Evolutionary conservation across 257 asterid species (phyloP).

Genomic region (Capsicum pubescens): DNA sequence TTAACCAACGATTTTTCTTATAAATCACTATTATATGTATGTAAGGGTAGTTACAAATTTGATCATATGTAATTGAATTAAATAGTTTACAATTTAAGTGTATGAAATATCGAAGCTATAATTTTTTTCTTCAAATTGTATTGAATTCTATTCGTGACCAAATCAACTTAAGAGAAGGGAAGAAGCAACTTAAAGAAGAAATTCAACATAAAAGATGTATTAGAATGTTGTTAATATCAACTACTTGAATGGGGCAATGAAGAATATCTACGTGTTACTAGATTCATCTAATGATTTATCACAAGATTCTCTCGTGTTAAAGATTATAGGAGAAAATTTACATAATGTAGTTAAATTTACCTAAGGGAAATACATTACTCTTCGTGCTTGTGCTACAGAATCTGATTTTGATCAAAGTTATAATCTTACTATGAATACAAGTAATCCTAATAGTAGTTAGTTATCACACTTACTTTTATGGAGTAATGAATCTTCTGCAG

Average conservation of each 20-base stretch:
- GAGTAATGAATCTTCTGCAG: neutral
- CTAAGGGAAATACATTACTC: constrained; percentile 54
- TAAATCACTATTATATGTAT: neutral
- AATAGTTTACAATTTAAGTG: neutral
- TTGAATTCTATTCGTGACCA: constrained; percentile 68
- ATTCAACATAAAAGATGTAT: constrained; percentile 52
- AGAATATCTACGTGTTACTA: constrained; percentile 73
- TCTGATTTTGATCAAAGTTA: constrained; percentile 41
- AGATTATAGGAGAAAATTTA: constrained; percentile 53
- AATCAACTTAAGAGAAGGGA: constrained; percentile 68
- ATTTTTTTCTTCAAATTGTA: constrained; percentile 23
- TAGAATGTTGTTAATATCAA: constrained; percentile 68
- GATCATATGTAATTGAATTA: neutral
- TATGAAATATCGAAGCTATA: neutral
- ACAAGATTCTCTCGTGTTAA: constrained; percentile 11
- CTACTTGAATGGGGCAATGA: constrained; percentile 56
- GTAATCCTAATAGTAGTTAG: constrained; percentile 25
- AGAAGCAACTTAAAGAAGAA: constrained; percentile 66
- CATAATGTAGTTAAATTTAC: constrained; percentile 85
- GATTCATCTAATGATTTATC: constrained; percentile 61
- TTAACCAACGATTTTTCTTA: no score
- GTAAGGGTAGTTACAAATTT: neutral
- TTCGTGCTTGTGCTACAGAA: constrained; percentile 65
- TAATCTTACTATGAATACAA: constrained; percentile 42
- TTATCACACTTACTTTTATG: constrained; percentile 38